Conservation (phyloP, 2,329 filamentous ascomycete species). For the Amauroascus verrucosus region DNA sequence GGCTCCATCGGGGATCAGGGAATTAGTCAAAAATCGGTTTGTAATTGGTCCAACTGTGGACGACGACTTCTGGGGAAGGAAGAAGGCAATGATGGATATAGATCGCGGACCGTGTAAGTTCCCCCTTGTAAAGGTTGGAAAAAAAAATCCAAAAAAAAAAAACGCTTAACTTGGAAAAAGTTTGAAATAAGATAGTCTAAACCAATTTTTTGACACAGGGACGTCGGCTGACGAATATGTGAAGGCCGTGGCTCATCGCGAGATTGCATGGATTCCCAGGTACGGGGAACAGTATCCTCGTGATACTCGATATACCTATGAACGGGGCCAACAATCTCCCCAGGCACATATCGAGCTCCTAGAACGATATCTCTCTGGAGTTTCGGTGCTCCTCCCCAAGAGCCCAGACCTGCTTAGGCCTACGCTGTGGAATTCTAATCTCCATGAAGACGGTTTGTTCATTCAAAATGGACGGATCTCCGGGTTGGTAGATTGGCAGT, state of each 20-base stretch:
- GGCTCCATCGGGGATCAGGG: neutral
- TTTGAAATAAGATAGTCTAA: neutral
- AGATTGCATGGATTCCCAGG: constrained; percentile 28
- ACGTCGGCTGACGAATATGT: constrained; percentile 26
- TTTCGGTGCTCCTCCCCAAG: constrained; percentile 25
- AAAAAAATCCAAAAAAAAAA: too few species aligned
- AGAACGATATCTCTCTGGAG: constrained; percentile 25
- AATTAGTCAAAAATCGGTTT: constrained; percentile 15
- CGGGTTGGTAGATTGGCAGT: constrained; percentile 37
- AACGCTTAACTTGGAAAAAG: too few species aligned
- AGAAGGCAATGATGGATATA: constrained; percentile 27
- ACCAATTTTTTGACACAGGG: constrained; percentile 24
- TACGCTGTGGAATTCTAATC: constrained; percentile 34
- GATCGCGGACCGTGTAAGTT: constrained; percentile 35
- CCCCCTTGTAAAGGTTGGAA: neutral
- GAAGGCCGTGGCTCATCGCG: constrained; percentile 24
- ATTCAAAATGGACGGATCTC: constrained; percentile 28
- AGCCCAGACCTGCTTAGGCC: constrained; percentile 20
- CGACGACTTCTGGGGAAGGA: constrained; percentile 26
- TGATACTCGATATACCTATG: constrained; percentile 20
- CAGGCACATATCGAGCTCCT: constrained; percentile 27
- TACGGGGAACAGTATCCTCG: constrained; percentile 20
- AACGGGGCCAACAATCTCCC: constrained; percentile 23
- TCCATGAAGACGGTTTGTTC: constrained; percentile 34
- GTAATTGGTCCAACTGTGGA: constrained; percentile 9